Base-by-base conservation (phyloP, 305 asterid species). In the Solanum hybrid region DNA sequence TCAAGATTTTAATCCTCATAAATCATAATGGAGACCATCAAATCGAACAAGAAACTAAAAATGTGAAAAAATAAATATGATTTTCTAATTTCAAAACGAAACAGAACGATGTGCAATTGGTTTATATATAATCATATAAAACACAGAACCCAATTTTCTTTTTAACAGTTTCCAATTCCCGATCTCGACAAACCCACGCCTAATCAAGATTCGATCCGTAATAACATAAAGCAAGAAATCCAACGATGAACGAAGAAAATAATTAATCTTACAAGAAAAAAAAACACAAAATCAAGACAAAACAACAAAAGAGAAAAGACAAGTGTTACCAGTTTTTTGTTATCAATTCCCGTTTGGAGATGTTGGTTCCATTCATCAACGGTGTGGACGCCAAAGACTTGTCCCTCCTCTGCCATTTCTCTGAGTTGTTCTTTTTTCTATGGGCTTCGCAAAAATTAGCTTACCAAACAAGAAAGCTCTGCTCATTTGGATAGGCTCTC, bases 381-480 rank as follows among this genome's bases (percentile, higher is more conserved):
- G 88, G 91, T 92, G 92, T 96, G 99, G 94, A 98, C 95, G 89
- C 92, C 90, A 85, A 97, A 93, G 66, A 96, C 98, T 38, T 93
- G 98, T 90, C 98, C 98, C 85, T 95, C 99, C 40, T 92, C 92
- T 31, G 95, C 97, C 90, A 95, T 94, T 64, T 92, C 90, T 91
- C 93, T 90, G 91, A 82, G 88, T 85, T 79, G 38, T 66, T 72
- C 82, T 64, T 85, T 17, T 17, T 66, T 38, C 73, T 72, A 2
- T 87, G n/a, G 40, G 56, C 20, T 26, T 32, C 89, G 12, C 85
- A 31, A 84, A 10, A 27, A 27, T 14, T 82, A 82, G 73, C 38
- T 82, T 82, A 46, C 26, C 72, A 16, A 82, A 82, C 87, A 82
- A 51, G 73, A 32, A 20, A 51, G 27, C 75, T 51, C 24, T 51